Base-by-base conservation (phyloP, 495 filamentous ascomycete genomes). In the Astrothelium subdiscretum region DNA sequence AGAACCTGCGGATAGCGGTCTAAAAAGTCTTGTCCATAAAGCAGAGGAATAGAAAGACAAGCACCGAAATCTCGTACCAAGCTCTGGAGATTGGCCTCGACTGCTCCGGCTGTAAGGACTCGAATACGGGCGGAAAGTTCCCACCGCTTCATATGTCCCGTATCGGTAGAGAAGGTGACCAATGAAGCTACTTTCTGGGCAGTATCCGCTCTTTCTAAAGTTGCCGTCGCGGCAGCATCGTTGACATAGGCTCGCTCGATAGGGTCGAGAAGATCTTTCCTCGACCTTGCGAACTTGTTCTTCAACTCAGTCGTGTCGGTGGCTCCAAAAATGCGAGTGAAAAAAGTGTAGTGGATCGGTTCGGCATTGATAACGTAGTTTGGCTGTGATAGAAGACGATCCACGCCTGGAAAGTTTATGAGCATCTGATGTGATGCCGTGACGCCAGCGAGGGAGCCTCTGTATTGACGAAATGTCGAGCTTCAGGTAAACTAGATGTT, bases 21-120 rank as follows among this genome's bases (percentile, higher is more conserved):
- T 12, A 64, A 18, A 24, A 61, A 35, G 26, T 62, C 63, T 15
- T 58, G 58, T 1, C 65, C 65, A 18, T 61, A 67, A 20, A 61
- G 65, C 2, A 51, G 43, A 0, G 65, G 32, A 27, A 64, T 67
- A 58, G 35, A 6, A 15, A 38, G 5, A 15, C 35, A 38, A 38
- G 35, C 35, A 38, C 35, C 35, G 15, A 38, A 38, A 38, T 38
- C 35, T 38, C 35, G 35, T 15, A 15, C 15, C 35, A 38, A 38
- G 35, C 35, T 38, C 15, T 38, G 35, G 15, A 38, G 35, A 38
- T 38, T 38, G 35, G 35, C 35, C 35, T 38, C 35, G 6, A 38
- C 35, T 38, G 35, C 6, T 6, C 15, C 35, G 15, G 35, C 6
- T 38, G 15, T 15, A 15, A 38, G 5, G 15, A 15, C 35, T 38